These are phyloP conservation scores for Hippophae gyantsensis DNA, from an alignment of 306 rosid species.

Conservation along the genomic window DNA sequence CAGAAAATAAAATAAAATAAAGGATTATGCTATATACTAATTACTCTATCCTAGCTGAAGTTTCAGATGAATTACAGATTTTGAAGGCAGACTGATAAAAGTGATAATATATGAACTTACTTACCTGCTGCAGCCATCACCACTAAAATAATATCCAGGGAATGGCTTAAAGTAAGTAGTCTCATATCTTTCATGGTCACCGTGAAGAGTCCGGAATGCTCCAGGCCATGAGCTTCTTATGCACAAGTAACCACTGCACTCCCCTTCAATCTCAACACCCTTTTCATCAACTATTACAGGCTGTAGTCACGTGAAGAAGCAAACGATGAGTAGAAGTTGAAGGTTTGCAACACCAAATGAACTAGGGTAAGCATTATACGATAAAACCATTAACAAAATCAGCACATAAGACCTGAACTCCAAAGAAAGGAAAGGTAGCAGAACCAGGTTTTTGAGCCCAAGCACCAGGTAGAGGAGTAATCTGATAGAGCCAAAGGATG, in stretches of 20 bases:
- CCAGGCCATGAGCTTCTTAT: conserved; percentile 91
- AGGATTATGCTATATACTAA: background rate
- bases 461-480: conserved; percentile 94
- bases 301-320: conserved; percentile 32
- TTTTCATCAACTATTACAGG: conserved; percentile 90
- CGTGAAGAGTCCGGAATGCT: conserved; percentile 91
- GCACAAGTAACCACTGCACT: conserved; percentile 90
- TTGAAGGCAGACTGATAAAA: conserved; percentile 2
- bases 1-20: background rate
- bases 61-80: background rate
- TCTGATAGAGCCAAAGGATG: conserved; percentile 38
- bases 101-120: conserved; percentile 14
- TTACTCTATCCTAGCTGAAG: conserved; percentile 6
- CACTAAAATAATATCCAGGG: conserved; percentile 87
- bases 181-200: conserved; percentile 97
- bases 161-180: conserved; percentile 95
- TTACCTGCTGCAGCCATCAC: conserved; percentile 96
- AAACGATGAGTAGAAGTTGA: conserved; percentile 15
- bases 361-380: conserved; percentile 5
- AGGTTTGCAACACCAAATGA: background rate
- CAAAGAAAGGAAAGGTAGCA: conserved; percentile 96
- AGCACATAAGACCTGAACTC: conserved; percentile 62
- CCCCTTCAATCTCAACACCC: conserved; percentile 86
- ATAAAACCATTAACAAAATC: conserved; percentile 15
- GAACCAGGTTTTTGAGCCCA: conserved; percentile 99